Evolutionary conservation across 805 yeast genomes (phyloP).

Genomic region (Nakazawaea molendinolei): DNA sequence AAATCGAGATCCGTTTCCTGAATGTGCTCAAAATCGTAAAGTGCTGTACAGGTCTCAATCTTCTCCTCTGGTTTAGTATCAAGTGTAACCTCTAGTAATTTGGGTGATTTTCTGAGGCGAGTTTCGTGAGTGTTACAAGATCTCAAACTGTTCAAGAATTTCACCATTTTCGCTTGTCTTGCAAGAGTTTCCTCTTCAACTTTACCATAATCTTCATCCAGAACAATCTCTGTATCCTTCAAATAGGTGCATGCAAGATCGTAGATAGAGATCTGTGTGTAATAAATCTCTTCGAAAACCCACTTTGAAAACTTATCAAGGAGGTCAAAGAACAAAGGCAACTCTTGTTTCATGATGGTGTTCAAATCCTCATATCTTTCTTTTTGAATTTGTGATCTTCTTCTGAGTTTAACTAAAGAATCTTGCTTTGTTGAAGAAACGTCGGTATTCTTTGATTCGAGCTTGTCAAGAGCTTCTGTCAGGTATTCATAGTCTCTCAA

Average conservation of each 20-base stretch:
- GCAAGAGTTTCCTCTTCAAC: slow-evolving; percentile 11
- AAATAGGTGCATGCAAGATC: too few species aligned
- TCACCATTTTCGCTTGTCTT: slow-evolving; percentile 12
- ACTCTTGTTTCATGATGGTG: slow-evolving; percentile 33
- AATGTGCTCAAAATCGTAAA: slow-evolving; percentile 31
- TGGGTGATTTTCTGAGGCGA: slow-evolving; percentile 16
- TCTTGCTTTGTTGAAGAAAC: slow-evolving; percentile 33
- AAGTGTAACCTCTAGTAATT: background rate
- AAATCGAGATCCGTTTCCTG: slow-evolving; percentile 37
- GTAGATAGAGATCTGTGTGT: slow-evolving; percentile 30
- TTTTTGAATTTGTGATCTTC: slow-evolving; percentile 23
- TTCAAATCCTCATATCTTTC: slow-evolving; percentile 33
- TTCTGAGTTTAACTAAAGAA: slow-evolving; percentile 24
- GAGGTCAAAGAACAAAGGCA: slow-evolving; percentile 36
- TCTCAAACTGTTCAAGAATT: slow-evolving; percentile 17
- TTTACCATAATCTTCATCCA: background rate
- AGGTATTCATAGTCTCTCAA: slow-evolving; percentile 32
- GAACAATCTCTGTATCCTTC: background rate
- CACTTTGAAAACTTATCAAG: slow-evolving; percentile 26
- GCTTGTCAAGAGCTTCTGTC: slow-evolving; percentile 17
- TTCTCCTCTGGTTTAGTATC: background rate
- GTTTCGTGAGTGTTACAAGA: slow-evolving; percentile 22
- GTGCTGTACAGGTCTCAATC: slow-evolving; percentile 27
- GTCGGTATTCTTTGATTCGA: slow-evolving; percentile 21
- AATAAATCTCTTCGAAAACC: slow-evolving; percentile 29